These are phyloP conservation scores for Bryum argenteum DNA, from an alignment of 225 moss, liverwort and hornwort species.

Conservation along the genomic window DNA sequence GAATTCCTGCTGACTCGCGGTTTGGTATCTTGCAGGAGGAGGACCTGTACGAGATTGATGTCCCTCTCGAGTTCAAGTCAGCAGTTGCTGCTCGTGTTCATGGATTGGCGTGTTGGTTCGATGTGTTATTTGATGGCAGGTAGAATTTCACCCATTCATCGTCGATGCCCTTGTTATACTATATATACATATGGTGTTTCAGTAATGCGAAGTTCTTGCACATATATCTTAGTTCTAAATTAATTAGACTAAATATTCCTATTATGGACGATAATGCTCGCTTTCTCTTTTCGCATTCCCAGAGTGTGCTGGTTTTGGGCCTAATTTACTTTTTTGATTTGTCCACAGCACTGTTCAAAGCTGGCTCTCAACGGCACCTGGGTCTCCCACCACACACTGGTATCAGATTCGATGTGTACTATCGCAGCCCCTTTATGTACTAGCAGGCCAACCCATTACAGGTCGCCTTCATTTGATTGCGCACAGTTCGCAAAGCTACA, in stretches of 20 bases:
- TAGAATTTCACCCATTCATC: conserved; percentile 18
- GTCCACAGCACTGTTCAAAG: conserved; percentile 48
- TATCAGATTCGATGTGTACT: conserved; percentile 75
- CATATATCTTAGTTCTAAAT: neutral
- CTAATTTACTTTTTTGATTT: neutral
- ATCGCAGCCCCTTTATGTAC: conserved; percentile 67
- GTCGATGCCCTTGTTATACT: neutral
- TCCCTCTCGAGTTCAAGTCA: conserved; percentile 58
- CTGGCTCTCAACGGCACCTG: conserved; percentile 66
- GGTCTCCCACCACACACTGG: conserved; percentile 67
- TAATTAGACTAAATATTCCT: neutral
- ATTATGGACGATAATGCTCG: neutral
- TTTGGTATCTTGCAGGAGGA: conserved; percentile 52
- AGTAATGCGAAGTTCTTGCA: neutral
- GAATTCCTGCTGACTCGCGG: conserved; percentile 2
- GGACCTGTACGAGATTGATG: conserved; percentile 65
- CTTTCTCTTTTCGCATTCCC: neutral
- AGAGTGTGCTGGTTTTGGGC: neutral
- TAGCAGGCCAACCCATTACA: conserved; percentile 63
- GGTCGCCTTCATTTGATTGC: conserved; percentile 65
- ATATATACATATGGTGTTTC: neutral
- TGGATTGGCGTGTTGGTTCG: conserved; percentile 56
- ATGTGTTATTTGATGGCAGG: conserved; percentile 69
- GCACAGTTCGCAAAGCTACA: conserved; percentile 69
- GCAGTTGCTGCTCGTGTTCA: conserved; percentile 56